Evolutionary conservation across 2,329 filamentous ascomycete species (phyloP), one percentile per base, ranked within the genome.

Genomic region (Colletotrichum sp.): DNA sequence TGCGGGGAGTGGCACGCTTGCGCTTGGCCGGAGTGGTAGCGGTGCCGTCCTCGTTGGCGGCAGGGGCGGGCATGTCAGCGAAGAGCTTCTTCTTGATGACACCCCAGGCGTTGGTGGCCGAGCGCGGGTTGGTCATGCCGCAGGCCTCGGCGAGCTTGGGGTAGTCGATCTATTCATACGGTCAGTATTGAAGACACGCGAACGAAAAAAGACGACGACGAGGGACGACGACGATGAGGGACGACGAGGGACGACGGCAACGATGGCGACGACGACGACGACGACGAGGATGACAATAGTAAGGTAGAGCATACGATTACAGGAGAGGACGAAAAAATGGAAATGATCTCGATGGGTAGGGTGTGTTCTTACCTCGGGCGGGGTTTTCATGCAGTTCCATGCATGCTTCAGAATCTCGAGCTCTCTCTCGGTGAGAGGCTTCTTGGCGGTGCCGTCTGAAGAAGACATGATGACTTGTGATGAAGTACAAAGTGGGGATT

Each of bases 81-180:
- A 80, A 79, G 12, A 82, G 74, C 75, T 82, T 82, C 71, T 81
- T 80, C 59, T 81, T 81, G 68, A 82, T 78, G 2, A 3, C 19
- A 6, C 39, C 8, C 80, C 80, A 82, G 48, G 79, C 80, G 61
- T 81, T 81, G 63, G 74, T 32, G 63, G 80, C 80, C 3, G 77
- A 78, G 13, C 78, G 77, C 1, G 44, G 72, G 73, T 80, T 81
- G 75, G 72, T 77, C 79, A 82, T 81, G 70, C 75, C 75, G 36
- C 74, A 77, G 30, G 78, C 78, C 8, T 25, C 48, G 8, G 80
- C 80, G 1, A 82, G 79, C 30, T 77, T 76, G n/a, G 1, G 15
- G 32, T 79, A 80, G 76, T 82, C 80, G 6, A 82, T 77, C 80
- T 82, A n/a, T 19, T 79, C 39, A n/a, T 0, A n/a, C 19, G 0